These are phyloP conservation scores for Anthracocystis setariae DNA, from an alignment of 1,284 basidiomycete species.

Conservation along the genomic window DNA sequence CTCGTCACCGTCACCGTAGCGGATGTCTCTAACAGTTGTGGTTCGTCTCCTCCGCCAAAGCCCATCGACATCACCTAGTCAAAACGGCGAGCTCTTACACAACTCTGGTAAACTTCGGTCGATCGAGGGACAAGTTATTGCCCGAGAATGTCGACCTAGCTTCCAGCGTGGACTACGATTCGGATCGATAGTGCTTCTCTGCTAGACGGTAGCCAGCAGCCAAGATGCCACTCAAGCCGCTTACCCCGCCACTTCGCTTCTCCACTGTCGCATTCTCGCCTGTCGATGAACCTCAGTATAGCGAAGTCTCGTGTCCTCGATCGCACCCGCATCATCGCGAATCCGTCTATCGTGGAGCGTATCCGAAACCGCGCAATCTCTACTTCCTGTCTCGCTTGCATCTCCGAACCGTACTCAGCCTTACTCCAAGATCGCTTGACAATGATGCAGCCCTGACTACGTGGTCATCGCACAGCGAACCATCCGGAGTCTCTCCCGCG, in stretches of 20 bases:
- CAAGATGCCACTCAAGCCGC: slow-evolving; percentile 47
- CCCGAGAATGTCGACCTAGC: too few relatives aligned
- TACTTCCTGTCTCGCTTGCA: slow-evolving; percentile 60
- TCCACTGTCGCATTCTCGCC: slow-evolving; percentile 52
- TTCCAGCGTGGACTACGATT: too few relatives aligned
- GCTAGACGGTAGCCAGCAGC: background rate
- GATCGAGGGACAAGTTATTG: too few relatives aligned
- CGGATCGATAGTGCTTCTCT: too few relatives aligned
- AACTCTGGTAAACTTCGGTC: background rate
- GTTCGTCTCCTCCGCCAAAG: too few relatives aligned
- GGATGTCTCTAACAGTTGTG: too few relatives aligned
- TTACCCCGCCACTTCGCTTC: slow-evolving; percentile 60
- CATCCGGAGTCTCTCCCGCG: background rate
- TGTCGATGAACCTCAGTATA: background rate
- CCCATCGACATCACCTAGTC: background rate
- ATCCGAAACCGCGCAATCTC: slow-evolving; percentile 62
- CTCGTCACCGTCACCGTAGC: too few relatives aligned
- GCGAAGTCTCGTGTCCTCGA: slow-evolving; percentile 5
- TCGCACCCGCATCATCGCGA: slow-evolving; percentile 42
- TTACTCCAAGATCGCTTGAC: slow-evolving; percentile 63
- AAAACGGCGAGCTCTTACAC: too few relatives aligned
- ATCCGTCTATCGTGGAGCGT: slow-evolving; percentile 63
- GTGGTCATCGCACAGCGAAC: slow-evolving; percentile 39
- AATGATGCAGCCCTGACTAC: slow-evolving; percentile 42
- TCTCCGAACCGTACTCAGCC: slow-evolving; percentile 60